Evolutionary conservation across 768 basidiomycete genomes (phyloP).

Genomic region (Tulasnella calospora): DNA sequence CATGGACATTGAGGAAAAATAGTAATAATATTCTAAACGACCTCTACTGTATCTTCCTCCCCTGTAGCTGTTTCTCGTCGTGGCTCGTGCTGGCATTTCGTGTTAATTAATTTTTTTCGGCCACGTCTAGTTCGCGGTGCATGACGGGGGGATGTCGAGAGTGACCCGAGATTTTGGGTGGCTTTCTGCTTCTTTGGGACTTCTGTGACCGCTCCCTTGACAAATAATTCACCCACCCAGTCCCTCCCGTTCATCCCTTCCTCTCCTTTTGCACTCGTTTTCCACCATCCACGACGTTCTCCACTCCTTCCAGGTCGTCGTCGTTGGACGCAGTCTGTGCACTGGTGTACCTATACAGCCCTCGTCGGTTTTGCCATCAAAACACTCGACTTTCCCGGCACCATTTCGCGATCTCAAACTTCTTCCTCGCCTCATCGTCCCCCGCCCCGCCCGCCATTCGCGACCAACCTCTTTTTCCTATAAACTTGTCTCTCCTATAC

Average conservation of each 20-base stretch:
- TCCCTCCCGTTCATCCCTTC: neutral
- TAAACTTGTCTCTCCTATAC: constrained; percentile 1
- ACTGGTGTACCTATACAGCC: neutral
- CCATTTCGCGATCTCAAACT: neutral
- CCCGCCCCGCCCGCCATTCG: neutral
- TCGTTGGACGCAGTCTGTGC: constrained; percentile 1
- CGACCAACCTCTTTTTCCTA: neutral
- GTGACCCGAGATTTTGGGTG: neutral
- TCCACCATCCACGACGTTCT: constrained; percentile 1
- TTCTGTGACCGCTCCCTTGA: constrained; percentile 3
- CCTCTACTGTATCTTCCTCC: neutral
- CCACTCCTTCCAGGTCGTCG: neutral
- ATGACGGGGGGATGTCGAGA: neutral
- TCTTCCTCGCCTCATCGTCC: neutral
- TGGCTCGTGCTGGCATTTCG: neutral
- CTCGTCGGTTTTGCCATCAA: neutral
- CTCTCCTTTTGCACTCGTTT: constrained; percentile 5
- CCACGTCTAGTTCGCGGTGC: neutral
- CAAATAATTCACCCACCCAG: constrained; percentile 5
- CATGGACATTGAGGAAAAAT: neutral
- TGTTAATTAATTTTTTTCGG: neutral
- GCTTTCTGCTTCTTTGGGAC: neutral
- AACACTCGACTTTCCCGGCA: neutral
- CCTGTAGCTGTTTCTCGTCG: neutral
- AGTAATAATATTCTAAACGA: neutral